Evolutionary conservation across 257 asterid genomes (phyloP).

Genomic region (Capsicum chinense): DNA sequence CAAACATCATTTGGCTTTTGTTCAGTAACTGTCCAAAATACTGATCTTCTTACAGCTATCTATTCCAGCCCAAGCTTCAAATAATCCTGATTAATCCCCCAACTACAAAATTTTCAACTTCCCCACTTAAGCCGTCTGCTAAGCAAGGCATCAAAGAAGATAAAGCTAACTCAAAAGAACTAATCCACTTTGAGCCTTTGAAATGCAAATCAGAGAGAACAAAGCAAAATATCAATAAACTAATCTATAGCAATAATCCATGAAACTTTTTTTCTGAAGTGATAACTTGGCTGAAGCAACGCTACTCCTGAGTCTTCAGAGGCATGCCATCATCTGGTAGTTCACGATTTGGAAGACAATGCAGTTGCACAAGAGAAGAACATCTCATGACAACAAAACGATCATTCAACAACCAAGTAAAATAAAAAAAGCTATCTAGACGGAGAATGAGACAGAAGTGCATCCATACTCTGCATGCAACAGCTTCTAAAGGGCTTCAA

Average conservation of each 20-base stretch:
- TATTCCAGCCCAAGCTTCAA: not conserved
- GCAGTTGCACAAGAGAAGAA: conserved; percentile 28
- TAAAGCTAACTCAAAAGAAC: conserved; percentile 18
- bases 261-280: not conserved
- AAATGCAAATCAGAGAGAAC: not conserved
- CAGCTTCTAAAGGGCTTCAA: conserved; percentile 9
- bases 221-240: not conserved
- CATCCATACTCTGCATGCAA: not conserved
- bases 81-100: not conserved
- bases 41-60: conserved; percentile 1
- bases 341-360: not conserved
- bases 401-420: conserved; percentile 15
- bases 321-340: conserved; percentile 25
- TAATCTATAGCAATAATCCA: conserved; percentile 20
- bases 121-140: not conserved
- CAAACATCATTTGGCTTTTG: conserved; percentile 1
- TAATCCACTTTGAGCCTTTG: conserved; percentile 13
- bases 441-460: not conserved
- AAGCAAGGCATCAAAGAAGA: conserved; percentile 20
- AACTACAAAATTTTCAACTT: not conserved
- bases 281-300: conserved; percentile 14
- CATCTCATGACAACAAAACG: conserved; percentile 22
- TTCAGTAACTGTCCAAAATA: conserved; percentile 18
- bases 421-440: not conserved
- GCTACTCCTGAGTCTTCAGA: conserved; percentile 7